A percentile compares a stretch with the other conserved stretches of the same genome.
phyloP scores from a whole-genome alignment of 1,139 yeast species.

The Geotrichum phurueaensis region DNA sequence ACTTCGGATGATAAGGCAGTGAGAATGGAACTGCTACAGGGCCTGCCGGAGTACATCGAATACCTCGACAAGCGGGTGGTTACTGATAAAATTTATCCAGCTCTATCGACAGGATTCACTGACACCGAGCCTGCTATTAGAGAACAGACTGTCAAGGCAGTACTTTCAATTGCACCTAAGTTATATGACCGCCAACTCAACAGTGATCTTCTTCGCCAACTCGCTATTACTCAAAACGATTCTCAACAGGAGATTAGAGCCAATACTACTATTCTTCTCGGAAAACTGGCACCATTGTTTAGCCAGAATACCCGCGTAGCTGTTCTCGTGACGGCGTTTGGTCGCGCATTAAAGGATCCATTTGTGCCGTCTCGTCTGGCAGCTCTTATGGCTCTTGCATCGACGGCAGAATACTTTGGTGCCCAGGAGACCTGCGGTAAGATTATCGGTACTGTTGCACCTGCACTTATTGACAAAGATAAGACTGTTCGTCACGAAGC shows the following conservation, averaged over 20 bases:
- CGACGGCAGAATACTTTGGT: slow-evolving; percentile 58
- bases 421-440: slow-evolving; percentile 75
- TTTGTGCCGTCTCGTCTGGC: slow-evolving; percentile 71
- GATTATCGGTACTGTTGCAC: slow-evolving; percentile 80
- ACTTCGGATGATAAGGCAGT: slow-evolving; percentile 68
- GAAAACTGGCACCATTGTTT: slow-evolving; percentile 61
- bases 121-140: slow-evolving; percentile 79
- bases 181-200: slow-evolving; percentile 75
- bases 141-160: slow-evolving; percentile 71
- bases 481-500: slow-evolving; percentile 69
- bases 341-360: slow-evolving; percentile 76
- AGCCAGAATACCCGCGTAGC: slow-evolving; percentile 41
- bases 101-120: slow-evolving; percentile 68
- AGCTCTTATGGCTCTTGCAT: slow-evolving; percentile 68
- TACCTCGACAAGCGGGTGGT: slow-evolving; percentile 55
- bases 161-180: slow-evolving; percentile 57
- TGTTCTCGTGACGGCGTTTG: slow-evolving; percentile 81
- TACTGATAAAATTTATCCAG: slow-evolving; percentile 63
- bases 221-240: slow-evolving; percentile 88
- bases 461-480: slow-evolving; percentile 71
- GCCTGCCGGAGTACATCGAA: slow-evolving; percentile 52
- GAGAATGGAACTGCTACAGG: slow-evolving; percentile 60
- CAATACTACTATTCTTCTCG: slow-evolving; percentile 72
- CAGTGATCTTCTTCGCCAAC: slow-evolving; percentile 70
- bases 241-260: slow-evolving; percentile 78